phyloP scores from a whole-genome alignment of 768 basidiomycete species.

The Trametes punicea region DNA sequence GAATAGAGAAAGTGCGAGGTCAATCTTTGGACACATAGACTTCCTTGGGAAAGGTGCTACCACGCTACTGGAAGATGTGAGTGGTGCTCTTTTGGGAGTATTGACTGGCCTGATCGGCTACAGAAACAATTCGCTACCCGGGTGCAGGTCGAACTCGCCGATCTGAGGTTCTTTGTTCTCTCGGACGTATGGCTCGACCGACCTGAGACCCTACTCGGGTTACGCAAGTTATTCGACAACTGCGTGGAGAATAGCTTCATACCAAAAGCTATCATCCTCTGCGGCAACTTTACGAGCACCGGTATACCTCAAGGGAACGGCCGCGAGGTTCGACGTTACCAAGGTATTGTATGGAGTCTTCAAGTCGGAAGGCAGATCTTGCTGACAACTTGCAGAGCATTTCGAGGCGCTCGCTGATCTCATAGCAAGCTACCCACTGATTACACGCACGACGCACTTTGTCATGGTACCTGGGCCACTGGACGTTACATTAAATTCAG shows the following conservation, averaged over 20 bases:
- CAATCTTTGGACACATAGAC: slow-evolving; percentile 94
- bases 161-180: slow-evolving; percentile 86
- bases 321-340: slow-evolving; percentile 77
- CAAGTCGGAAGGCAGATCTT: too few species aligned
- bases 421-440: slow-evolving; percentile 73
- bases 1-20: slow-evolving; percentile 80
- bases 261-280: slow-evolving; percentile 86
- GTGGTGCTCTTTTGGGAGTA: slow-evolving; percentile 23
- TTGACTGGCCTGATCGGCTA: not conserved
- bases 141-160: slow-evolving; percentile 63
- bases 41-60: slow-evolving; percentile 95
- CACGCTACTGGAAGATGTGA: slow-evolving; percentile 85
- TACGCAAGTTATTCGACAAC: slow-evolving; percentile 85
- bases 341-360: slow-evolving; percentile 47
- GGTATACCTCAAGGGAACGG: slow-evolving; percentile 77
- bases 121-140: slow-evolving; percentile 63
- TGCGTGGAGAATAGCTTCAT: slow-evolving; percentile 85
- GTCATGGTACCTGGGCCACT: slow-evolving; percentile 93
- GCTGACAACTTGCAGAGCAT: slow-evolving; percentile 51
- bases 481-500: slow-evolving; percentile 79
- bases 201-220: slow-evolving; percentile 72
- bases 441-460: slow-evolving; percentile 81
- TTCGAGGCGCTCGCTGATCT: slow-evolving; percentile 87
- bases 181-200: slow-evolving; percentile 97
- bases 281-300: slow-evolving; percentile 90